Base-by-base conservation (phyloP, 169 alveolate genomes). In the Babesia ovata region DNA sequence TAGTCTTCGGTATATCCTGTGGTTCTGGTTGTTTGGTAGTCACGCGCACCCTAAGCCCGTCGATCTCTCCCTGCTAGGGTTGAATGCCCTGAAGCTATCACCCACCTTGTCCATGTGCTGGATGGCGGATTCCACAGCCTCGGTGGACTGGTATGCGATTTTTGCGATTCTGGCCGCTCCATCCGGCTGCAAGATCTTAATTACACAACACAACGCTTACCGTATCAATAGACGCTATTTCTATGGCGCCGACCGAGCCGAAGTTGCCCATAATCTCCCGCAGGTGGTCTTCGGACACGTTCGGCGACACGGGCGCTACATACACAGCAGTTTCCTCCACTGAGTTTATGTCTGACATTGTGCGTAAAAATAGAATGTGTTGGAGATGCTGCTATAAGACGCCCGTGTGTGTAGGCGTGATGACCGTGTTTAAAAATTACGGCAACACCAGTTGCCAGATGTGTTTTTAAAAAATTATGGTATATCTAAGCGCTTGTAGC, bases 191-290 rank as follows among this genome's bases (percentile, higher is more conserved):
- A 12, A 17, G 17, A 13, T 21, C 22, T 63, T 17, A 42, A 19
- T 11, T 0, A 12, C 46, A 7, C 13, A 10, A 13, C 22, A 12
- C 16, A 4, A 2, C 4, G 12, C 65, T 4, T 45, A 78, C 86
- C 83, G 33, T 75, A 14, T 58, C 54, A 0, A 50, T 14, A 12
- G 69, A 13, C 12, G 13, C 8, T 0, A 70, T 4, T 21, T 81
- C 84, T 14, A 75, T 74, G 57, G 48, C 44, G 33, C 22, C 4
- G 9, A 83, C 22, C 24, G 49, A 42, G 24, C 90, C 90, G 58
- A 74, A 83, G 71, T 83, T 60, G 53, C 82, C 70, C 49, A 75
- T 57, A 4, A 83, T 83, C 70, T 83, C 90, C 21, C 67, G 21
- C 54, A 83, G 4, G 29, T 83, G 90, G 14, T 83, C 86, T 4